Evolutionary conservation across 2,329 filamentous ascomycete genomes (phyloP).

Genomic region (Neofusicoccum sp.): DNA sequence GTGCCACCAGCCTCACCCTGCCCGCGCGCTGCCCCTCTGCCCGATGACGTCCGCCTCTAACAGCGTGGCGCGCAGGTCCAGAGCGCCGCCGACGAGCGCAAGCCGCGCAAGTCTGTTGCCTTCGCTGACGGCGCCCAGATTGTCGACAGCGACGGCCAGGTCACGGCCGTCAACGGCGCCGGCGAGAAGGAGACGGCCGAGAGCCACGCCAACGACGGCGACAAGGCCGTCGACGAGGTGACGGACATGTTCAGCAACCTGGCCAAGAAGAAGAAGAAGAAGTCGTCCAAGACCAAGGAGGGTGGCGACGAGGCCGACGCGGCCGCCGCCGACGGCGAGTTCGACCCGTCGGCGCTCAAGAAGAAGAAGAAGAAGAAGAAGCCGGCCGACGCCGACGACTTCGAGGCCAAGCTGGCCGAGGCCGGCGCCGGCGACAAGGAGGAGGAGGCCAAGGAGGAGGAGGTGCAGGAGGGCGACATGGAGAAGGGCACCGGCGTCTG

Average conservation of each 20-base stretch:
- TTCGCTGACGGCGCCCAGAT: conserved; percentile 86
- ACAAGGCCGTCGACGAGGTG: conserved; percentile 63
- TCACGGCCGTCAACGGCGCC: conserved; percentile 72
- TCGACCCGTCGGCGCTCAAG: conserved; percentile 66
- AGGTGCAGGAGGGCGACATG: conserved; percentile 68
- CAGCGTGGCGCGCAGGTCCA: conserved; percentile 23
- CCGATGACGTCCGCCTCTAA: conserved; percentile 16
- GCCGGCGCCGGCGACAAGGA: conserved; percentile 59
- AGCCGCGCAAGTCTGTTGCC: conserved; percentile 87
- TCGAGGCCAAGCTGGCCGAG: conserved; percentile 65
- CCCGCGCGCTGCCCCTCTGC: conserved; percentile 11
- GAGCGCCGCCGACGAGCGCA: conserved; percentile 53
- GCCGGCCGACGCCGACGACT: conserved; percentile 59
- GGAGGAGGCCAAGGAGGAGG: conserved; percentile 44
- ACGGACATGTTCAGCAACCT: conserved; percentile 63
- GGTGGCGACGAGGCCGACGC: conserved; percentile 51
- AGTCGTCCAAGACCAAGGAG: conserved; percentile 59
- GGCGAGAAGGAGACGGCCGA: conserved; percentile 78
- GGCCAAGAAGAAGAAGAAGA: conserved; percentile 74
- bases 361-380: conserved; percentile 91
- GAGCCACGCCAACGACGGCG: conserved; percentile 60
- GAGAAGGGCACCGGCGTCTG: conserved; percentile 87
- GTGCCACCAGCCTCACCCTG: conserved; percentile 12
- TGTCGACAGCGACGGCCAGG: conserved; percentile 84
- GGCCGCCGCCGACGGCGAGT: conserved; percentile 56